A percentile compares a stretch with the other conserved stretches of the same genome.
phyloP scores from a whole-genome alignment of 345 rosid genomes.

The Boechera divaricarpa region DNA sequence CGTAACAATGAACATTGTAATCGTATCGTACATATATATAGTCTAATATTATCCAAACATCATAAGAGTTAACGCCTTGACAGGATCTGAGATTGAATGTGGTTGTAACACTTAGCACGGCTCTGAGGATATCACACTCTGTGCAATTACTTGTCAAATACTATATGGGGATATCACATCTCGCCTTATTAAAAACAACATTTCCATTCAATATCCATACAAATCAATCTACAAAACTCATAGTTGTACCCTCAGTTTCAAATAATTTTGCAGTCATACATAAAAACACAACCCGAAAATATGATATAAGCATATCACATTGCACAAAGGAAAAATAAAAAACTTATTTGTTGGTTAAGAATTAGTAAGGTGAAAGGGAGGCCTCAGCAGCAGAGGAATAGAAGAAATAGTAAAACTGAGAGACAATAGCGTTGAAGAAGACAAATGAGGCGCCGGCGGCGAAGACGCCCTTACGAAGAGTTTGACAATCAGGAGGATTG shows the following conservation, averaged over 20 bases:
- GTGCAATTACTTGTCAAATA: too few relatives aligned
- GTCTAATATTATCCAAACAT: too few relatives aligned
- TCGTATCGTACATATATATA: too few relatives aligned
- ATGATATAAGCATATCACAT: slow-evolving; percentile 33
- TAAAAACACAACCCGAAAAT: not conserved
- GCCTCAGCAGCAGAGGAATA: slow-evolving; percentile 69
- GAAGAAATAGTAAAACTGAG: slow-evolving; percentile 74
- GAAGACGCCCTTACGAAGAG: slow-evolving; percentile 86
- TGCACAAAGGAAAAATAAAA: not conserved
- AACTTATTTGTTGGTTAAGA: not conserved
- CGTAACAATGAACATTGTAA: too few relatives aligned
- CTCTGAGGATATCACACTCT: too few relatives aligned
- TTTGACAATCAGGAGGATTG: slow-evolving; percentile 75
- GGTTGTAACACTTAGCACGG: too few relatives aligned
- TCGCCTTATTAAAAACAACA: not conserved
- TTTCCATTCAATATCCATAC: slow-evolving; percentile 6
- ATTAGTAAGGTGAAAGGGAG: slow-evolving; percentile 43
- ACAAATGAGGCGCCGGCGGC: slow-evolving; percentile 90
- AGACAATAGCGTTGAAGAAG: slow-evolving; percentile 73
- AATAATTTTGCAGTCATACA: slow-evolving; percentile 20
- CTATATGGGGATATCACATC: not conserved
- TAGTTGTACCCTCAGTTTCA: slow-evolving; percentile 21
- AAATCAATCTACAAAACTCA: slow-evolving; percentile 35
- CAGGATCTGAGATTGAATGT: too few relatives aligned
- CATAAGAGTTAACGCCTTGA: too few relatives aligned